A percentile compares a stretch with the other conserved stretches of the same genome.
Evolutionary conservation across 1,284 basidiomycete genomes (phyloP).

Genomic region (Abortiporus biennis): DNA sequence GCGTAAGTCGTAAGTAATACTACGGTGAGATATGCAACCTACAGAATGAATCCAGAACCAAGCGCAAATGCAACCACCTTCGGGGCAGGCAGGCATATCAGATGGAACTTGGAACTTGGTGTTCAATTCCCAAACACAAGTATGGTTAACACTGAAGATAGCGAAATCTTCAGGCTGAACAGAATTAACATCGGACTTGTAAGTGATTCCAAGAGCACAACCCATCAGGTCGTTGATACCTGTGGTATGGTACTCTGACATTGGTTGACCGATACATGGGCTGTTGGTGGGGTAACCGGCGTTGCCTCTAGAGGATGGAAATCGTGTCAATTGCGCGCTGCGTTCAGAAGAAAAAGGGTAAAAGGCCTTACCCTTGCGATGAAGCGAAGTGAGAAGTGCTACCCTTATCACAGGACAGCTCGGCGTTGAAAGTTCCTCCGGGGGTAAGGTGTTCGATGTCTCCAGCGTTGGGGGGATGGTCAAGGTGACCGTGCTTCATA

Average conservation of each 20-base stretch:
- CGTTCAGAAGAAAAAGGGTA: neutral
- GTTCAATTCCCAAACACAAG: constrained; percentile 62
- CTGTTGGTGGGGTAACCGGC: constrained; percentile 30
- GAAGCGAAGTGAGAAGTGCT: constrained; percentile 48
- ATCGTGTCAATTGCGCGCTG: neutral
- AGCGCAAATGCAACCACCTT: constrained; percentile 58
- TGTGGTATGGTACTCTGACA: constrained; percentile 45
- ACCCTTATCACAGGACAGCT: constrained; percentile 53
- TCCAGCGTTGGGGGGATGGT: constrained; percentile 48
- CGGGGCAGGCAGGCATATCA: constrained; percentile 61
- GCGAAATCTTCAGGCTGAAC: constrained; percentile 65
- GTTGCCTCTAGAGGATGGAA: constrained; percentile 5
- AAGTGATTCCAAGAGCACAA: constrained; percentile 66
- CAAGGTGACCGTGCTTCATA: constrained; percentile 44
- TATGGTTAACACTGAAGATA: constrained; percentile 68
- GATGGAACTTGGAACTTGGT: constrained; percentile 63
- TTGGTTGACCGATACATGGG: constrained; percentile 43
- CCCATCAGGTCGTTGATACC: constrained; percentile 52
- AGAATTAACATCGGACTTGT: constrained; percentile 50
- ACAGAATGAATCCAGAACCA: constrained; percentile 69
- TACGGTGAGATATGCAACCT: no score
- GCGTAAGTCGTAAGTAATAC: neutral
- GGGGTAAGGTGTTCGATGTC: constrained; percentile 57
- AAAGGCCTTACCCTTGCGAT: constrained; percentile 37
- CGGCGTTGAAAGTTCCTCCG: constrained; percentile 43